phyloP scores from a whole-genome alignment of 768 basidiomycete genomes.

The Clathrus columnatus region DNA sequence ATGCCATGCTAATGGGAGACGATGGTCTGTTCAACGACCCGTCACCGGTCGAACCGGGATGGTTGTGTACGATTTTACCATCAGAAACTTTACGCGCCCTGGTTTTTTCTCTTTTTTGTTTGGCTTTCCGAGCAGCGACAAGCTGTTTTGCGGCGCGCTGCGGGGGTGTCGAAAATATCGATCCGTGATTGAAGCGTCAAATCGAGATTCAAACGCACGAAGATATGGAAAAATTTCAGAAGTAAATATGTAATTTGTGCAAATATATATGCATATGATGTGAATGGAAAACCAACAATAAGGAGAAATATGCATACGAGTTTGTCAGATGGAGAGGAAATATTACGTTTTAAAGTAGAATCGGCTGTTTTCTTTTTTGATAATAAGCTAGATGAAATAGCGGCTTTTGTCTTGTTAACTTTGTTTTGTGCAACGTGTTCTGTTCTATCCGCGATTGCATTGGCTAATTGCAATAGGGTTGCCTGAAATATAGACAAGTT shows the following conservation, averaged over 20 bases:
- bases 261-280: background rate
- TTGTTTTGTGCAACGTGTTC: conserved; percentile 2
- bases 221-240: background rate
- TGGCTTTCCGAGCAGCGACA: conserved; percentile 3
- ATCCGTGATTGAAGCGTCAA: background rate
- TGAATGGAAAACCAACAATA: no score
- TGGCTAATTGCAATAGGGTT: background rate
- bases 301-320: background rate
- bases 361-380: background rate
- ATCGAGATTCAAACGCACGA: background rate
- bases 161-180: background rate
- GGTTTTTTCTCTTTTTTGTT: conserved; percentile 6
- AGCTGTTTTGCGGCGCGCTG: conserved; percentile 7
- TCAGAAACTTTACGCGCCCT: conserved; percentile 4
- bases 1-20: background rate
- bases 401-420: conserved; percentile 6
- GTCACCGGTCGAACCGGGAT: background rate
- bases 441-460: background rate
- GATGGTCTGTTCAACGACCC: background rate
- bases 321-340: conserved; percentile 1
- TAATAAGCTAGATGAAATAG: background rate
- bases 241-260: background rate
- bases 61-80: background rate
- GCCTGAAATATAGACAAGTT: background rate
- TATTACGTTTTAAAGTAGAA: background rate